Percentiles rank a stretch among this genome's conserved stretches.
phyloP scores from a whole-genome alignment of 805 yeast species.

The Kluyveromyces nonfermentans region DNA sequence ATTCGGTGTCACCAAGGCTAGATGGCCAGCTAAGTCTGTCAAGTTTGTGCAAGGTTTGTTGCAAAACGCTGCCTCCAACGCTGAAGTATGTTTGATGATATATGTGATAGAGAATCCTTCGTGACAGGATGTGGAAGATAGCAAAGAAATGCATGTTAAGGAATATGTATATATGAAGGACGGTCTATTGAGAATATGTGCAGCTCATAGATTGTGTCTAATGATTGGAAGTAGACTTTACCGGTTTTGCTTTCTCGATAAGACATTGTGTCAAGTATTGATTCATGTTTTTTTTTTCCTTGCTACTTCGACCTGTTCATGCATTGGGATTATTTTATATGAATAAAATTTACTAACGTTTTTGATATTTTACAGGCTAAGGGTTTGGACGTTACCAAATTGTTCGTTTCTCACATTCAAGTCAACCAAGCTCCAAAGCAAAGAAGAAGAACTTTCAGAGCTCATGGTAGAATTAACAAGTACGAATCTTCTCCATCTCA shows the following conservation, averaged over 20 bases:
- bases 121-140: too few relatives aligned
- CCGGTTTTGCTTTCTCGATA: too few relatives aligned
- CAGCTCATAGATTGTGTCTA: too few relatives aligned
- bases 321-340: not conserved
- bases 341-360: conserved; percentile 7
- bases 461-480: conserved; percentile 99
- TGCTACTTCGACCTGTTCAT: not conserved
- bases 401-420: conserved; percentile 96
- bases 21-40: conserved; percentile 99
- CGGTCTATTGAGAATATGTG: too few relatives aligned
- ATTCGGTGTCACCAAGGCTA: conserved; percentile 99
- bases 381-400: conserved; percentile 93
- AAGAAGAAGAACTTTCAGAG: conserved; percentile 99
- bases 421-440: conserved; percentile 99
- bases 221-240: too few relatives aligned
- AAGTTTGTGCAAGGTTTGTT: conserved; percentile 89
- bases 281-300: too few relatives aligned
- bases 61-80: conserved; percentile 97
- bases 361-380: conserved; percentile 45
- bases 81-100: conserved; percentile 65
- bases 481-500: conserved; percentile 98
- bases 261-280: not conserved
- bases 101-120: too few relatives aligned
- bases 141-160: too few relatives aligned
- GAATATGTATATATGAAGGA: too few relatives aligned